Percentiles rank a stretch among this genome's conserved stretches.
phyloP scores from a whole-genome alignment of 164 flowering plant genomes.

The Platanus orientalis region DNA sequence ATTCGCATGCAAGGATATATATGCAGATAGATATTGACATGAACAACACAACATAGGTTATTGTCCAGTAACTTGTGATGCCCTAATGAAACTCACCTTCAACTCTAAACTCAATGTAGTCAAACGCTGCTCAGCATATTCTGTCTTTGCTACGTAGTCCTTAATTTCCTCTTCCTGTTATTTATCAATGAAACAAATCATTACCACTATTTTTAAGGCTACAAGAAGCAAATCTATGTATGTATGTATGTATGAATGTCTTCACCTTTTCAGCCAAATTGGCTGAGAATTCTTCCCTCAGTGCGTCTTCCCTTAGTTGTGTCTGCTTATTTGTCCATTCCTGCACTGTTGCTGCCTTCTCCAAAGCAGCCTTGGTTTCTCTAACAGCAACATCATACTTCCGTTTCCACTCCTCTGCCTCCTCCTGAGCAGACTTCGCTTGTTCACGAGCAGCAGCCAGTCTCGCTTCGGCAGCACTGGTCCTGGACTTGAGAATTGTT shows the following conservation, averaged over 20 bases:
- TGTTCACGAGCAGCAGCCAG: conserved; percentile 90
- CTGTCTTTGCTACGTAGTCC: conserved; percentile 64
- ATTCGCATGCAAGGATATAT: no score
- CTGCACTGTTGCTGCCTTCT: conserved; percentile 83
- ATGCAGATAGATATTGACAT: no score
- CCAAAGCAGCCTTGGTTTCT: conserved; percentile 86
- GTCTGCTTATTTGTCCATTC: conserved; percentile 64
- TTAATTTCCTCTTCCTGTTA: conserved; percentile 79
- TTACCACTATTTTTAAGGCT: not conserved
- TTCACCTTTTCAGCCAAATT: conserved; percentile 71
- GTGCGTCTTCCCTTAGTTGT: conserved; percentile 75
- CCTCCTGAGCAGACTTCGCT: conserved; percentile 82
- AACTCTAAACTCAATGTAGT: conserved; percentile 67
- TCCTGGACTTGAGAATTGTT: conserved; percentile 63
- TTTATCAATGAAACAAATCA: conserved; percentile 10
- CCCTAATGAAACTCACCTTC: conserved; percentile 41
- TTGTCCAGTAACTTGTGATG: no score
- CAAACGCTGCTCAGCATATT: conserved; percentile 76
- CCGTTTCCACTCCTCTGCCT: conserved; percentile 90
- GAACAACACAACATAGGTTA: no score
- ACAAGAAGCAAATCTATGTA: not conserved
- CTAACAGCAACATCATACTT: conserved; percentile 80
- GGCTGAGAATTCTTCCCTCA: conserved; percentile 62
- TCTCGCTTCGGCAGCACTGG: conserved; percentile 87
- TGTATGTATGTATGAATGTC: not conserved